phyloP scores from a whole-genome alignment of 768 basidiomycete genomes.

The Rhizopogon vinicolor region DNA sequence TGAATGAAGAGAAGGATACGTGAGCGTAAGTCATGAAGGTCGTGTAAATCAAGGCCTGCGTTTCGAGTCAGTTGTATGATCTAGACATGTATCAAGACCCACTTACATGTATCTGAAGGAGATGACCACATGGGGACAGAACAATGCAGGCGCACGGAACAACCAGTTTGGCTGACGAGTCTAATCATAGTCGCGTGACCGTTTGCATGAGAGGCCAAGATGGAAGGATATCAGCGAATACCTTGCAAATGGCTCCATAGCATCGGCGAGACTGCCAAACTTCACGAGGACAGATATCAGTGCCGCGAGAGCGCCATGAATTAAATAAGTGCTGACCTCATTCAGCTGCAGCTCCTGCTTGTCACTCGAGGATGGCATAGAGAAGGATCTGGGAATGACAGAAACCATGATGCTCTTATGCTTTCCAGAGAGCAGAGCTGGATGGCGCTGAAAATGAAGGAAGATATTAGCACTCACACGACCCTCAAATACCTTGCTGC shows the following conservation, averaged over 20 bases:
- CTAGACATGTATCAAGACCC: not conserved
- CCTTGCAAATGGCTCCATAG: slow-evolving; percentile 61
- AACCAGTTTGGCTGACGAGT: slow-evolving; percentile 43
- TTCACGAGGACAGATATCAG: slow-evolving; percentile 18
- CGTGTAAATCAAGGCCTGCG: too few species aligned
- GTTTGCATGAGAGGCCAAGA: not conserved
- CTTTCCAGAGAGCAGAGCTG: slow-evolving; percentile 5
- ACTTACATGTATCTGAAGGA: slow-evolving; percentile 54
- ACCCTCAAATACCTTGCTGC: slow-evolving; percentile 5
- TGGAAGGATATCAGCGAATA: slow-evolving; percentile 16
- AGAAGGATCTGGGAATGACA: slow-evolving; percentile 17
- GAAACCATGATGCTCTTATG: slow-evolving; percentile 23
- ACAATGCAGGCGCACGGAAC: slow-evolving; percentile 54
- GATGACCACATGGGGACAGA: slow-evolving; percentile 65
- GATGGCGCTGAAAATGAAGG: not conserved
- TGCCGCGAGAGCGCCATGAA: slow-evolving; percentile 2
- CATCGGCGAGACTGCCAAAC: slow-evolving; percentile 50
- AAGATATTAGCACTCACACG: slow-evolving; percentile 7
- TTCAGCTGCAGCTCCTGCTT: slow-evolving; percentile 27
- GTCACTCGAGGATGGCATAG: not conserved
- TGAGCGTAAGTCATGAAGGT: too few species aligned
- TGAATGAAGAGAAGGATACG: too few species aligned
- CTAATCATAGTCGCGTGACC: slow-evolving; percentile 25
- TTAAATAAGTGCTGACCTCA: slow-evolving; percentile 28
- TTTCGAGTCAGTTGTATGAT: not conserved